Evolutionary conservation across 805 yeast species (phyloP).

Genomic region (Tetrapisispora nanseiensis): DNA sequence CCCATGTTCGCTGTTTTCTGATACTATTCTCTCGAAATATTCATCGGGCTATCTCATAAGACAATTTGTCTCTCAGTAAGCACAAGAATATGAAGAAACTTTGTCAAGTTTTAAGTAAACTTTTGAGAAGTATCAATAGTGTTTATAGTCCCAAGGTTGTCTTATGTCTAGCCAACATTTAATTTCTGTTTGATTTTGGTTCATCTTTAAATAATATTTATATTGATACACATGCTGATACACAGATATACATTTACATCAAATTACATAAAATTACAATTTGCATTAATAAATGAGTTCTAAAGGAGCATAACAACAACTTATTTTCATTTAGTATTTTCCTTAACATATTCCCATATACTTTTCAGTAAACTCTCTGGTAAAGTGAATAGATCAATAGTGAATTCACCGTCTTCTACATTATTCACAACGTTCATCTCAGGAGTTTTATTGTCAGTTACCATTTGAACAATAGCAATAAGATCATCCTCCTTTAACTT

Average conservation of each 20-base stretch:
- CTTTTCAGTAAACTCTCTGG: constrained; percentile 88
- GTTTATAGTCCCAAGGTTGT: too few species aligned
- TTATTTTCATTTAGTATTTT: constrained; percentile 42
- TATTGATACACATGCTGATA: not conserved
- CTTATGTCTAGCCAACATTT: too few species aligned
- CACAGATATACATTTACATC: not conserved
- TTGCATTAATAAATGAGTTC: not conserved
- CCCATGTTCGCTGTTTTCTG: too few species aligned
- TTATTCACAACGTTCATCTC: constrained; percentile 96
- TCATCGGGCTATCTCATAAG: too few species aligned
- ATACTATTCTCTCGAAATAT: too few species aligned
- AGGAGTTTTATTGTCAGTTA: constrained; percentile 87
- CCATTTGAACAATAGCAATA: constrained; percentile 93
- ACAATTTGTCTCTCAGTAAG: too few species aligned
- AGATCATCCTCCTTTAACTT: constrained; percentile 86
- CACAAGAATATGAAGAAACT: too few species aligned
- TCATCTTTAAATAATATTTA: not conserved
- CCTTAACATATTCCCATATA: constrained; percentile 89
- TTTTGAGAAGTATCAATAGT: too few species aligned
- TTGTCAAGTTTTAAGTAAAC: too few species aligned
- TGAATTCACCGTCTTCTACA: constrained; percentile 93
- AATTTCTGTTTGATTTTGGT: too few species aligned
- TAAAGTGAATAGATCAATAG: constrained; percentile 87
- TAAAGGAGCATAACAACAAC: too few species aligned
- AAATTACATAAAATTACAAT: not conserved